Evolutionary conservation across 23 red algal genomes (phyloP).

Genomic region (Chondrus crispus): DNA sequence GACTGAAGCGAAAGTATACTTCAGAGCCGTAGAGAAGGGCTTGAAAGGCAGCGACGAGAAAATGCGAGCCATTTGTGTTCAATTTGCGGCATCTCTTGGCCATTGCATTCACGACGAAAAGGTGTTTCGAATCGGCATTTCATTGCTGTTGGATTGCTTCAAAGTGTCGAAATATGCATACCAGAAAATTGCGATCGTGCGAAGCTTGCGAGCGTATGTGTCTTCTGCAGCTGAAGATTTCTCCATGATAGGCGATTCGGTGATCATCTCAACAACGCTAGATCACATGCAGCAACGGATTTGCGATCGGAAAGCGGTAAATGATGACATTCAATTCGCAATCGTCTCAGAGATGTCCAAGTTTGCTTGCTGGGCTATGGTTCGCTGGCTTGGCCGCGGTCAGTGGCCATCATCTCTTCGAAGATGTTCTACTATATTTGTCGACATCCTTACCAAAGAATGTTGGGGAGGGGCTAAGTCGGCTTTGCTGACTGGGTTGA

Average conservation of each 20-base stretch:
- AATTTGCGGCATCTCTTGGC: slow-evolving; percentile 15
- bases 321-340: slow-evolving; percentile 12
- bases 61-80: neutral
- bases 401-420: no score
- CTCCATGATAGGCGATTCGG: neutral
- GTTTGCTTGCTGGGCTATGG: neutral
- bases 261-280: no score
- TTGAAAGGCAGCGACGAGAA: slow-evolving; percentile 35
- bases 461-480: no score
- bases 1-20: neutral
- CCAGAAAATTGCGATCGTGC: slow-evolving; percentile 30
- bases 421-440: no score
- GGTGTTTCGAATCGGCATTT: neutral
- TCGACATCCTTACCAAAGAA: no score
- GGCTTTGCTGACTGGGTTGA: no score
- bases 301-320: slow-evolving; percentile 34
- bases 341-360: neutral
- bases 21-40: neutral
- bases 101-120: slow-evolving; percentile 31
- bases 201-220: slow-evolving; percentile 8
- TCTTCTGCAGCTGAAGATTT: neutral
- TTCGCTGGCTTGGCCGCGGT: neutral
- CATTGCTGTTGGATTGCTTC: neutral
- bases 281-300: neutral
- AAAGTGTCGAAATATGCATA: slow-evolving; percentile 50